Base-by-base conservation (phyloP, 495 filamentous ascomycete species). In the Rostrohypoxylon terebratum region DNA sequence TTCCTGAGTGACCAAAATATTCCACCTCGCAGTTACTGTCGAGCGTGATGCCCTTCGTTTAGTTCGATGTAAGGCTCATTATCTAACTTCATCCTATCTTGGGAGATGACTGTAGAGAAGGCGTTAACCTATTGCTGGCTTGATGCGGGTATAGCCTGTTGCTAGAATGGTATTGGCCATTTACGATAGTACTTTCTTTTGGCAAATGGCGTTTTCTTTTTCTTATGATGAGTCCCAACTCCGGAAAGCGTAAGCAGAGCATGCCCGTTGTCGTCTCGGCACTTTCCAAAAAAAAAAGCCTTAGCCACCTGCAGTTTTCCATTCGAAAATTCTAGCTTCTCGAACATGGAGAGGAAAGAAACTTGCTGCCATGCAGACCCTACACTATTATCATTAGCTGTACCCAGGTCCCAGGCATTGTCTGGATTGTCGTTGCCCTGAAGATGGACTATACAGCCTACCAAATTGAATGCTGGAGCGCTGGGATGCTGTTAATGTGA, bases 301-400 rank as follows among this genome's bases (percentile, higher is more conserved):
- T 21, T 28, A 20, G 28, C 28, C 28, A 28, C 3, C 6, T 3
- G 28, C n/a, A n/a, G n/a, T n/a, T n/a, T n/a, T 28, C 2, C 28
- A 28, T 28, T 28, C 28, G 6, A 28, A 28, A 3, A 28, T 28
- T 28, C 6, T 28, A n/a, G n/a, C 2, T 3, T 28, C 6, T 28
- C 28, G 18, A 45, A 18, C n/a, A 16, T 45, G 13, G 42, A 13
- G 23, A 6, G 18, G 25, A 25, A 25, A 25, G 47, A 13, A 50
- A 14, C 9, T 50, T 7, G 47, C 23, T 7, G 47, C 25, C 10
- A 23, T 28, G 11, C 23, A 16, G 23, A n/a, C 60, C 67, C 60
- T 60, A 70, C 13, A 70, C 21, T 2, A 70, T 25, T n/a, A 70
- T 70, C 8, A 64, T 44, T 5, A 60, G 67, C n/a, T 70, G 67